phyloP scores from a whole-genome alignment of 1,284 basidiomycete species.

The Ceratobasidium theobromae region DNA sequence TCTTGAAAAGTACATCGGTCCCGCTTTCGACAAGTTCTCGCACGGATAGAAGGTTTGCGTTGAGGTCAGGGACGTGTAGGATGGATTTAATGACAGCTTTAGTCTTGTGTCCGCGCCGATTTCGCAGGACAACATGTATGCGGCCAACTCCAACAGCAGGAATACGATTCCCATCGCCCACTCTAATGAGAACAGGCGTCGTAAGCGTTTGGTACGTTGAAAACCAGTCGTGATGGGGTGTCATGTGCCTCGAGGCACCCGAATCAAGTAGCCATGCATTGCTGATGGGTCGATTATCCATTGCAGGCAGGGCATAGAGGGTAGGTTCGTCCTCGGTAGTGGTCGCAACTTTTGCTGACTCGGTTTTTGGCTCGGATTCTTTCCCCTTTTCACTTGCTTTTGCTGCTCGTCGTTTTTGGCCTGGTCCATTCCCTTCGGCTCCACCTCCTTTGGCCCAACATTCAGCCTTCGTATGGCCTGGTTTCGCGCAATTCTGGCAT shows the following conservation, averaged over 20 bases:
- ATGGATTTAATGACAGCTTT: background rate
- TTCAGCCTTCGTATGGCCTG: slow-evolving; percentile 20
- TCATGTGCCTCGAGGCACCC: slow-evolving; percentile 5
- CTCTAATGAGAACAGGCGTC: background rate
- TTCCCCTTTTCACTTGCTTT: background rate
- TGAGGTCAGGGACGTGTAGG: slow-evolving; percentile 4
- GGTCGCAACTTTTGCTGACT: slow-evolving; percentile 3
- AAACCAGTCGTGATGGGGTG: background rate
- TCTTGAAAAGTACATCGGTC: background rate
- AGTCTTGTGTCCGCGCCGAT: background rate
- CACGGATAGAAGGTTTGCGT: slow-evolving; percentile 6
- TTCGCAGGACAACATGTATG: background rate
- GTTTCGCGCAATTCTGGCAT: slow-evolving; percentile 27
- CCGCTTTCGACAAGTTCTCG: background rate
- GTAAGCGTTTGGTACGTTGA: slow-evolving; percentile 4
- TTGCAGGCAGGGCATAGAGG: background rate
- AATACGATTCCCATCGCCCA: background rate
- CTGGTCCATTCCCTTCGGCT: slow-evolving; percentile 16
- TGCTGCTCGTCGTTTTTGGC: background rate
- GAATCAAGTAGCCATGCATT: slow-evolving; percentile 9
- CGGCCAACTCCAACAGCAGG: background rate
- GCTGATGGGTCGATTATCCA: no score
- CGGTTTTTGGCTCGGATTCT: background rate
- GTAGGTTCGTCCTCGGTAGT: background rate
- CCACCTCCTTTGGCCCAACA: slow-evolving; percentile 39